Evolutionary conservation across 2,329 filamentous ascomycete species (phyloP).

Genomic region (Pestalotiopsis sp.): DNA sequence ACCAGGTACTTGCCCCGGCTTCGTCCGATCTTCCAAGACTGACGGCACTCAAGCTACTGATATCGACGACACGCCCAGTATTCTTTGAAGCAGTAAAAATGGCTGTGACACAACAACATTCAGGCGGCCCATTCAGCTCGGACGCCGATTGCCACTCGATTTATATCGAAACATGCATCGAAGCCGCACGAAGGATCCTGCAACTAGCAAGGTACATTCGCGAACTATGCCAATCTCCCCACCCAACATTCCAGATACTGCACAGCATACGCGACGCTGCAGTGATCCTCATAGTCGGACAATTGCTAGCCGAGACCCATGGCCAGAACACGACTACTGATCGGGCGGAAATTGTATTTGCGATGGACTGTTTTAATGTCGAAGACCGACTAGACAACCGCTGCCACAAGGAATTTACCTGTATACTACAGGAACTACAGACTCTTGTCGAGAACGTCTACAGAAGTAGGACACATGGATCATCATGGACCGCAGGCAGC

Average conservation of each 20-base stretch:
- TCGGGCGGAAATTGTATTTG: slow-evolving; percentile 38
- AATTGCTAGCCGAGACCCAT: slow-evolving; percentile 40
- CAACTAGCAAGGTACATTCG: slow-evolving; percentile 43
- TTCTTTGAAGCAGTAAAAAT: slow-evolving; percentile 51
- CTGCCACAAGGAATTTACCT: slow-evolving; percentile 40
- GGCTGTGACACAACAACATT: slow-evolving; percentile 43
- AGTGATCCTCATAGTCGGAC: slow-evolving; percentile 48
- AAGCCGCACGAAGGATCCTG: slow-evolving; percentile 49
- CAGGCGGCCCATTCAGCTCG: slow-evolving; percentile 30
- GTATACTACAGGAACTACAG: slow-evolving; percentile 40
- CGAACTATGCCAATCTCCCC: slow-evolving; percentile 37
- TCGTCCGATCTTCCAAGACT: not conserved
- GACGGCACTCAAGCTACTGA: slow-evolving; percentile 40
- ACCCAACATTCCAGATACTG: slow-evolving; percentile 46
- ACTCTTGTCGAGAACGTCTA: slow-evolving; percentile 37
- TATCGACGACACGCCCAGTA: slow-evolving; percentile 49
- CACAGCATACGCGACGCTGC: slow-evolving; percentile 55
- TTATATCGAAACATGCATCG: slow-evolving; percentile 41
- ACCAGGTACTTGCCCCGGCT: slow-evolving; percentile 34
- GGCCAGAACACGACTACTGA: slow-evolving; percentile 24
- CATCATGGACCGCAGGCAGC: not conserved
- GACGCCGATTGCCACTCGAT: slow-evolving; percentile 28
- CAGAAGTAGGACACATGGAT: slow-evolving; percentile 4
- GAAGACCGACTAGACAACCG: slow-evolving; percentile 41
- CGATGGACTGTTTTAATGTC: slow-evolving; percentile 42